These are phyloP conservation scores for Trichoderma arundinaceum DNA, from an alignment of 2,329 filamentous ascomycete species.

Conservation along the genomic window DNA sequence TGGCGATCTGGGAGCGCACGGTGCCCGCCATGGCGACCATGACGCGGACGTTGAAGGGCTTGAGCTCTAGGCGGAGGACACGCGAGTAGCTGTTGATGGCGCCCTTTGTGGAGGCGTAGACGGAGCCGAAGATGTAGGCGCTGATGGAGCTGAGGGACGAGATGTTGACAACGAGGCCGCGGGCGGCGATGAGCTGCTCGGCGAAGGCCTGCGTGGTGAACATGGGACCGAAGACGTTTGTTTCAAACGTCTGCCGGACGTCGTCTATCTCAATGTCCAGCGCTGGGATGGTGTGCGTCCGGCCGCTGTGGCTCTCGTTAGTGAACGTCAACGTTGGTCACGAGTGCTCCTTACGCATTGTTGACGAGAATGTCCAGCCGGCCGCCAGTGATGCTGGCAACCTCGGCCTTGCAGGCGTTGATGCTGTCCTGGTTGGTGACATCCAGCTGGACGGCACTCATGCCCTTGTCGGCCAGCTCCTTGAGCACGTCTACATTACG, in stretches of 20 bases:
- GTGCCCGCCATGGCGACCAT: slow-evolving; percentile 63
- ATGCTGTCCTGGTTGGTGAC: slow-evolving; percentile 60
- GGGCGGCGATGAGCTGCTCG: slow-evolving; percentile 55
- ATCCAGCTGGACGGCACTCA: slow-evolving; percentile 58
- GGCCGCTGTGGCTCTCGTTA: slow-evolving; percentile 47
- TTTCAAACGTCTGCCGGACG: slow-evolving; percentile 60
- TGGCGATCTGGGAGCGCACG: slow-evolving; percentile 57
- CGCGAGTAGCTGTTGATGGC: slow-evolving; percentile 60
- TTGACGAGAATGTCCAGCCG: slow-evolving; percentile 64
- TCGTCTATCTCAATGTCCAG: slow-evolving; percentile 59
- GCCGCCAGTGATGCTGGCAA: slow-evolving; percentile 56
- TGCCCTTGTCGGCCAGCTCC: slow-evolving; percentile 53
- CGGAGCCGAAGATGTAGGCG: slow-evolving; percentile 59
- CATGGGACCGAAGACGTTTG: slow-evolving; percentile 64
- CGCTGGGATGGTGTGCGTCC: slow-evolving; percentile 57
- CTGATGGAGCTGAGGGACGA: slow-evolving; percentile 57
- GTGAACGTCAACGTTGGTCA: neutral
- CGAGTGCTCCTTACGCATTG: slow-evolving; percentile 54
- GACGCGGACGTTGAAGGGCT: slow-evolving; percentile 61
- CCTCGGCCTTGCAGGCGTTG: slow-evolving; percentile 52
- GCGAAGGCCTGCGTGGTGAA: slow-evolving; percentile 59
- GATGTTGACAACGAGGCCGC: slow-evolving; percentile 61
- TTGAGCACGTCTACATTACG: slow-evolving; percentile 56
- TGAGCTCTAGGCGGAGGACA: slow-evolving; percentile 58
- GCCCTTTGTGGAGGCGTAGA: slow-evolving; percentile 62